A percentile compares a stretch with the other conserved stretches of the same genome.
Evolutionary conservation across 495 filamentous ascomycete species (phyloP).

Genomic region (Bathelium albidoporum): DNA sequence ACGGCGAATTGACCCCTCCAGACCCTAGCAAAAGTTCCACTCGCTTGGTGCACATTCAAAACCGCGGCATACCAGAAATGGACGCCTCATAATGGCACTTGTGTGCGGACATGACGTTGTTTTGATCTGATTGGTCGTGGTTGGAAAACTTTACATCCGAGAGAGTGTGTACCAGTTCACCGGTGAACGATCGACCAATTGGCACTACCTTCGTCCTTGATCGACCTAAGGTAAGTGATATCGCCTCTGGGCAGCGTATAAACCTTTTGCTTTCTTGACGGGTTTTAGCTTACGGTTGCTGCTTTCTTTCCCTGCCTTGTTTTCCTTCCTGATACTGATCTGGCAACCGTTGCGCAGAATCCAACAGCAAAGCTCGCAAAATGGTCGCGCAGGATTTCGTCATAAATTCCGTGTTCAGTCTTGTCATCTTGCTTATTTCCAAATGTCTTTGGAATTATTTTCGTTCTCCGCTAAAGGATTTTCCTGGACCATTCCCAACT

Average conservation of each 20-base stretch:
- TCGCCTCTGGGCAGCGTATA: not conserved
- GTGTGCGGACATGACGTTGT: not conserved
- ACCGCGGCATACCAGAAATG: not conserved
- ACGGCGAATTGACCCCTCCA: no score
- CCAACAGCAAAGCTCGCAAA: not conserved
- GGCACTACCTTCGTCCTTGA: not conserved
- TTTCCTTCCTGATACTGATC: not conserved
- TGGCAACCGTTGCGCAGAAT: not conserved
- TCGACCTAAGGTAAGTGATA: not conserved
- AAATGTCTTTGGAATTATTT: constrained; percentile 1
- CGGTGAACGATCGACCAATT: not conserved
- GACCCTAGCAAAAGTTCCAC: no score
- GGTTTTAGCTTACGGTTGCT: not conserved
- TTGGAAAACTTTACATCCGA: not conserved
- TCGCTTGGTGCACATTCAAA: not conserved
- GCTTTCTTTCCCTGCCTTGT: not conserved
- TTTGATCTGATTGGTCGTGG: not conserved
- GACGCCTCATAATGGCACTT: not conserved
- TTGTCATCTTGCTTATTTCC: not conserved
- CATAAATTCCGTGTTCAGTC: not conserved
- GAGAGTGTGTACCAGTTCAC: not conserved
- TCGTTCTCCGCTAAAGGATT: constrained; percentile 27
- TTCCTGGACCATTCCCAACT: constrained; percentile 60
- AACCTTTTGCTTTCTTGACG: not conserved
- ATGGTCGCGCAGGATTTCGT: not conserved